phyloP scores from a whole-genome alignment of 208 protist genomes.

The Wallacemonas sp. region DNA sequence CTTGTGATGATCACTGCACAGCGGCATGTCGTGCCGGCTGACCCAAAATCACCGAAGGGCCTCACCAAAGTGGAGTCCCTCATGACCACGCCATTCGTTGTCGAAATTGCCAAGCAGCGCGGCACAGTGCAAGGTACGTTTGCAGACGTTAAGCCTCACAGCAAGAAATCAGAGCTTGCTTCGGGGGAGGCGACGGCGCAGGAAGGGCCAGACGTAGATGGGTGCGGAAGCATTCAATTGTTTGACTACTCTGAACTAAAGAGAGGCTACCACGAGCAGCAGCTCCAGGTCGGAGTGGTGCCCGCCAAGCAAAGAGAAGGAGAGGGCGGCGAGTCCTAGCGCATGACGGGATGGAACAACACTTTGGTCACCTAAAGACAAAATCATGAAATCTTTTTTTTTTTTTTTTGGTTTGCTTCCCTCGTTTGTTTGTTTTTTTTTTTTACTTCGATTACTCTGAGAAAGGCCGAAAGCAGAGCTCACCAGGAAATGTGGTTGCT shows the following conservation, averaged over 20 bases:
- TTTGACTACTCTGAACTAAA: background rate
- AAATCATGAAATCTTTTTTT: too few relatives aligned
- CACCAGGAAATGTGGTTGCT: too few relatives aligned
- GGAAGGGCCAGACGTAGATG: background rate
- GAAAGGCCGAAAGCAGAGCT: too few relatives aligned
- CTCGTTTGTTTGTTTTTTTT: constrained; percentile 7
- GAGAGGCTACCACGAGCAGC: background rate
- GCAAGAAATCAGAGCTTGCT: too few relatives aligned
- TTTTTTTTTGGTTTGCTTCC: background rate
- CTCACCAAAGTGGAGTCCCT: constrained; percentile 14
- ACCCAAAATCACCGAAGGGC: background rate
- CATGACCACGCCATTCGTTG: constrained; percentile 47
- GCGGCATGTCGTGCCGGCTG: background rate
- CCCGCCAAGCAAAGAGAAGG: too few relatives aligned
- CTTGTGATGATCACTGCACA: constrained; percentile 71
- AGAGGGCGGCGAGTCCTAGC: too few relatives aligned
- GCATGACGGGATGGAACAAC: too few relatives aligned
- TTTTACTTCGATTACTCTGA: constrained; percentile 14
- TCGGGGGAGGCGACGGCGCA: background rate
- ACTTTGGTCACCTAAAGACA: too few relatives aligned
- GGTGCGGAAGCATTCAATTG: constrained; percentile 1
- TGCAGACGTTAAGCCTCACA: constrained; percentile 9
- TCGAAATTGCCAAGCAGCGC: constrained; percentile 14
- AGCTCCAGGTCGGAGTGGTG: background rate
- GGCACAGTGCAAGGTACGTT: constrained; percentile 16